Evolutionary conservation across 345 rosid species (phyloP), one percentile per base, ranked within the genome.

Genomic region (Rhizophora mangle): DNA sequence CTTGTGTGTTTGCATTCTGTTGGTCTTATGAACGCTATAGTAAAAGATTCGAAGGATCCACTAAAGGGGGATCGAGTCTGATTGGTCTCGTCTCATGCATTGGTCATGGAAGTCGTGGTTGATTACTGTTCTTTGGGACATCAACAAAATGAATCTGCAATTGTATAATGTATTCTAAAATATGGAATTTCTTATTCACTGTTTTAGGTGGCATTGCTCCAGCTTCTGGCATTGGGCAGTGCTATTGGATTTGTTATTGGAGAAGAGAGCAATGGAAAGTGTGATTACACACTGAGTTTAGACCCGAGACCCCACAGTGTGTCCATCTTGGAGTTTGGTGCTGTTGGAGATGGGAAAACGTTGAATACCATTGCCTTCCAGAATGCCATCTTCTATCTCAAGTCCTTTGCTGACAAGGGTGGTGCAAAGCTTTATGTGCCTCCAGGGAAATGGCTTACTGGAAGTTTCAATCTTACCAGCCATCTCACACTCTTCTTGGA

Each of bases 351-450:
- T 32, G 91, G 97, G 36, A 91, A 88, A 77, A 75, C 86, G 6
- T 71, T 89, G 70, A 94, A 91, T 69, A 91, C 97, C 16, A 63
- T 94, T 54, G 95, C 99, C 34, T 91, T 94, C 69, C 96, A 91
- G 36, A 94, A 94, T 74, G 98, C 98, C 59, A 80, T 94, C 66
- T 94, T 94, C 83, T 94, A 91, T 74, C 89, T 89, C 30, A 94
- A 94, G 81, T 94, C 98, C 0, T 94, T 94, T 57, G 92, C 97
- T 0, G 97, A 94, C 71, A 94, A 94, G 76, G 98, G 98, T 18
- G 98, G 98, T 29, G 99, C 98, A 55, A 96, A 94, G 85, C 96
- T 94, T 31, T 94, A 94, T 52, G 89, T 94, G 55, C 96, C 98
- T 0, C 85, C 96, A 0, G 98, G 98, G 32, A 84, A 82, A 78